Conservation (phyloP, 345 rosid species). For the Populus pruinosa region DNA sequence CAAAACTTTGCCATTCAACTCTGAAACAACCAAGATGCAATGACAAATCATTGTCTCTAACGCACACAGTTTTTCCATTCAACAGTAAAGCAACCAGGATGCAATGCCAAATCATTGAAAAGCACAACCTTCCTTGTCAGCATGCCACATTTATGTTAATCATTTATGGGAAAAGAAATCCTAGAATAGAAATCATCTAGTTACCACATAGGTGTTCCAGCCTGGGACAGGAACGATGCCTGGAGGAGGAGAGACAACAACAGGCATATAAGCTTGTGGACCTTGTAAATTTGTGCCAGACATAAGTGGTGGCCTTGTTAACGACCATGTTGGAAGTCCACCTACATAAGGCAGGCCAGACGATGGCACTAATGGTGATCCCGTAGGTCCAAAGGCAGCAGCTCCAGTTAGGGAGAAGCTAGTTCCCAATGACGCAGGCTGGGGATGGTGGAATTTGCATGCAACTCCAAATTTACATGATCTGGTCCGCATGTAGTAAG, state of each 20-base stretch:
- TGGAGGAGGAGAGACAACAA: slow-evolving; percentile 57
- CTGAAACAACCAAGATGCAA: not conserved
- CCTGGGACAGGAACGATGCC: slow-evolving; percentile 50
- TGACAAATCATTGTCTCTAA: not conserved
- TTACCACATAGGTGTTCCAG: slow-evolving; percentile 73
- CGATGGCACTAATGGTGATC: slow-evolving; percentile 43
- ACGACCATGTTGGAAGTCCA: slow-evolving; percentile 53
- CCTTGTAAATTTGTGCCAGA: slow-evolving; percentile 45
- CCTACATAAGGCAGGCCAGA: slow-evolving; percentile 54
- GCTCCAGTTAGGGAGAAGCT: slow-evolving; percentile 36
- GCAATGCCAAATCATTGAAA: not conserved
- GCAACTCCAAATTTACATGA: slow-evolving; percentile 71
- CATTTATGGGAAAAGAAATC: not conserved
- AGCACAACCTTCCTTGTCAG: not conserved
- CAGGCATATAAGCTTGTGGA: slow-evolving; percentile 52
- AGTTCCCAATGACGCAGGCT: slow-evolving; percentile 45
- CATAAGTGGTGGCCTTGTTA: slow-evolving; percentile 50
- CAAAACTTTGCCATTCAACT: not conserved
- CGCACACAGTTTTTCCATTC: not conserved
- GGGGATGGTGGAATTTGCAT: slow-evolving; percentile 87
- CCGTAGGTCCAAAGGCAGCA: slow-evolving; percentile 35
- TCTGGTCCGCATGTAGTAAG: slow-evolving; percentile 74
- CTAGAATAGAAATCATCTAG: slow-evolving; percentile 7
- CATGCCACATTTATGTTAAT: not conserved
- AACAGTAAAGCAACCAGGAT: not conserved